A percentile compares a stretch with the other conserved stretches of the same genome.
Conservation (phyloP, 2,329 filamentous ascomycete species). For the Penicillium sp. region DNA sequence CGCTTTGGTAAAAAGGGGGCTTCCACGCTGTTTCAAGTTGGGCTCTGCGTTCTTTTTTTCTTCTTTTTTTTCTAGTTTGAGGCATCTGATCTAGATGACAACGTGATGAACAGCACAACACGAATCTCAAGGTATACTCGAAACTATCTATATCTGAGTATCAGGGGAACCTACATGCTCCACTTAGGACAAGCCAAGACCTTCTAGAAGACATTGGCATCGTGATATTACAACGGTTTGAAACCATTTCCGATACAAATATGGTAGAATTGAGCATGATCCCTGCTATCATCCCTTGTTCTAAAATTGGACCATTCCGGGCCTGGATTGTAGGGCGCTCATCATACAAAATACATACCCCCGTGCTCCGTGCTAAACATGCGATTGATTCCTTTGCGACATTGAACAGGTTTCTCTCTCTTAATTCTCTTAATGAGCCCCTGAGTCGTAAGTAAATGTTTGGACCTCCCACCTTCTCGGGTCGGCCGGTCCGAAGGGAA, state of each 20-base stretch:
- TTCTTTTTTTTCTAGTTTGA: not conserved
- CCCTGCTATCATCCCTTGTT: conserved; percentile 5
- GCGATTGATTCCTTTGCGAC: not conserved
- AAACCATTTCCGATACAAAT: not conserved
- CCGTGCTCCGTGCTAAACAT: not conserved
- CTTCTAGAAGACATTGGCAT: conserved; percentile 11
- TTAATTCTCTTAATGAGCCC: not conserved
- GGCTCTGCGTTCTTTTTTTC: no score
- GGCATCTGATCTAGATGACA: not conserved
- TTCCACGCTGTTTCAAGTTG: not conserved
- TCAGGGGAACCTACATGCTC: not conserved
- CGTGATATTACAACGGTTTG: not conserved
- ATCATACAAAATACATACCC: no score
- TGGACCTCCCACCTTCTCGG: not conserved
- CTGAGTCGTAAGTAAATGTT: not conserved
- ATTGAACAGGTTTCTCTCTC: not conserved
- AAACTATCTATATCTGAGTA: not conserved
- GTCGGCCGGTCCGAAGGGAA: not conserved
- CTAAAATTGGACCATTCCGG: not conserved
- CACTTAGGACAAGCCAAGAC: conserved; percentile 5
- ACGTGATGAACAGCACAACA: not conserved
- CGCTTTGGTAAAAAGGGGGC: not conserved
- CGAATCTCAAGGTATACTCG: not conserved
- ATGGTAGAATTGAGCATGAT: not conserved
- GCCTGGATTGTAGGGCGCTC: not conserved